Percentiles rank a stretch among this genome's conserved stretches.
Conservation (phyloP, 2,329 filamentous ascomycete genomes). For the Botrytis squamosa region DNA sequence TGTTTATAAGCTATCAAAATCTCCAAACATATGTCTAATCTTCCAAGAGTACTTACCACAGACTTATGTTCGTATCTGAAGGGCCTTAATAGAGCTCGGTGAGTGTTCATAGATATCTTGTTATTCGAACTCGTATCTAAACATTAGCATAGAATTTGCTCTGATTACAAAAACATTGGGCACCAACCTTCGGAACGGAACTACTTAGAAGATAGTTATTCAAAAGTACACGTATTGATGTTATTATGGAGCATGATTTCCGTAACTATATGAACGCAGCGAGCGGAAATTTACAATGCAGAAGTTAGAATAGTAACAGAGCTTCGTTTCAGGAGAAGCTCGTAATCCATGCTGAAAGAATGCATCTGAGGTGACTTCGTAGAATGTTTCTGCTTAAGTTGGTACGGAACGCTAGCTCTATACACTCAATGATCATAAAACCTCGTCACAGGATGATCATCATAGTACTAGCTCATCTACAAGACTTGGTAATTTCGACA, state of each 20-base stretch:
- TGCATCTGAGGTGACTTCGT: fast-evolving
- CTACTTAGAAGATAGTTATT: too few species aligned
- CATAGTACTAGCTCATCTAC: not conserved
- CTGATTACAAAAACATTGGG: too few species aligned
- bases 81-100: too few species aligned
- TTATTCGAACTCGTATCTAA: not conserved
- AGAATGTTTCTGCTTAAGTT: not conserved
- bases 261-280: not conserved
- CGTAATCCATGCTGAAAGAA: not conserved
- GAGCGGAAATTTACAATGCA: not conserved
- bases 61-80: not conserved
- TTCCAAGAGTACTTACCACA: too few species aligned
- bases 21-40: not conserved
- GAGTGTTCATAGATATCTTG: too few species aligned
- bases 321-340: not conserved
- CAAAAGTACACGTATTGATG: not conserved
- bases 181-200: too few species aligned
- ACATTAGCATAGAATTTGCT: too few species aligned
- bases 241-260: not conserved
- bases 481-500: not conserved
- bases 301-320: not conserved
- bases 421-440: too few species aligned
- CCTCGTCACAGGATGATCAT: not conserved
- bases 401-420: not conserved
- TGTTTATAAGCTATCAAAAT: not conserved